These are phyloP conservation scores for Xylaria acuta DNA, from an alignment of 495 filamentous ascomycete genomes.

Conservation along the genomic window DNA sequence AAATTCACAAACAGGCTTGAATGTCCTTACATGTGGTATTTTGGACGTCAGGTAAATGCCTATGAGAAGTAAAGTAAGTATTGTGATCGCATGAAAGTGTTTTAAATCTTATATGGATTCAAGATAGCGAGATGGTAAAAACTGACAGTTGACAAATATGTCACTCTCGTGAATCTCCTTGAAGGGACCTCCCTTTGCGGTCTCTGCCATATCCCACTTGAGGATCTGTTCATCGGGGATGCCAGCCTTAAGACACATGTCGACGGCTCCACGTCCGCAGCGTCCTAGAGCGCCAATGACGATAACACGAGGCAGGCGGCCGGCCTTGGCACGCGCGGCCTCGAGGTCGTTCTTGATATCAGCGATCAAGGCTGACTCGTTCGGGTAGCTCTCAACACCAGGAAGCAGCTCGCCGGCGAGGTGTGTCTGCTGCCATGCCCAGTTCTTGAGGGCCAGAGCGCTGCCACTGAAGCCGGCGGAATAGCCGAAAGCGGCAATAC, in stretches of 20 bases:
- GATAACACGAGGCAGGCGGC: slow-evolving; percentile 59
- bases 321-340: slow-evolving; percentile 55
- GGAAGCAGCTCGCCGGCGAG: slow-evolving; percentile 66
- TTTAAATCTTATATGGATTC: no score
- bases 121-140: neutral
- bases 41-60: slow-evolving; percentile 32
- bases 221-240: slow-evolving; percentile 75
- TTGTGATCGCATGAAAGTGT: neutral
- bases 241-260: slow-evolving; percentile 77
- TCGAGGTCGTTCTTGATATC: slow-evolving; percentile 73
- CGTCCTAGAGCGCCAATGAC: slow-evolving; percentile 78
- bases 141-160: slow-evolving; percentile 82
- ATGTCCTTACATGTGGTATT: slow-evolving; percentile 31
- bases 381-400: slow-evolving; percentile 74
- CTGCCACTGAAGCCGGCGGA: slow-evolving; percentile 84
- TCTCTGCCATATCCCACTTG: slow-evolving; percentile 95
- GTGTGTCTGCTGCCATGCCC: slow-evolving; percentile 86
- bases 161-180: slow-evolving; percentile 79
- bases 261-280: slow-evolving; percentile 85
- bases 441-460: slow-evolving; percentile 81
- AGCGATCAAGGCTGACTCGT: slow-evolving; percentile 72
- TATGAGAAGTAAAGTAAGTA: slow-evolving; percentile 11
- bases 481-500: slow-evolving; percentile 79
- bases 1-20: neutral
- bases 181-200: slow-evolving; percentile 84